Base-by-base conservation (phyloP, 495 filamentous ascomycete genomes). In the Penicillium tannophilum region DNA sequence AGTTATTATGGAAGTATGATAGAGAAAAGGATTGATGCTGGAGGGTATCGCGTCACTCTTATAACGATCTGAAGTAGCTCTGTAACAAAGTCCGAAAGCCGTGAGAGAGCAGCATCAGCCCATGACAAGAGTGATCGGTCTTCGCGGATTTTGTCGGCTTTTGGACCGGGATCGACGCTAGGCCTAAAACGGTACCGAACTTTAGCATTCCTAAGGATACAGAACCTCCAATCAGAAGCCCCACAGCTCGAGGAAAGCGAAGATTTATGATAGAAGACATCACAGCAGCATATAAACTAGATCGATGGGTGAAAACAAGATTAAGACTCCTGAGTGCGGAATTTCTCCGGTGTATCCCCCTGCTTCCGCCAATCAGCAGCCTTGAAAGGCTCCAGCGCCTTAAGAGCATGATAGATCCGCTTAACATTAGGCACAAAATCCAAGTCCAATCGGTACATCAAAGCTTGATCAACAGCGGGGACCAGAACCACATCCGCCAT, bases 121-220 rank as follows among this genome's bases (percentile, higher is more conserved):
- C 28, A 28, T 4, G 4, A 4, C 28, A 7, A 28, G 28, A 14
- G 33, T 47, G 20, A 47, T 47, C 44, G 44, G 44, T 26, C 44
- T 47, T 47, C 16, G n/a, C 44, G 44, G 44, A 47, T 47, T 47
- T 47, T 47, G 44, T 23, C 44, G 44, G 44, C 20, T 28, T 47
- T 47, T 47, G 44, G 44, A 16, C 7, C 44, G 19, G n/a, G 3
- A 26, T 24, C 26, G 44, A n/a, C 39, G 39, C 39, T 17, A 17
- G 14, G 5, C 39, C 39, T 41, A 41, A 41, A 41, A 11, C 14
- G 39, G 35, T 2, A 23, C 1, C 20, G 2, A 23, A 23, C 20
- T 23, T 23, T 1, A 23, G 20, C 20, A 23, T 23, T 23, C 20
- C 20, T 23, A 23, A 23, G 20, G 20, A 23, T 23, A 23, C 20